Evolutionary conservation across 257 asterid species (phyloP).

Genomic region (Nicotiana knightiana): DNA sequence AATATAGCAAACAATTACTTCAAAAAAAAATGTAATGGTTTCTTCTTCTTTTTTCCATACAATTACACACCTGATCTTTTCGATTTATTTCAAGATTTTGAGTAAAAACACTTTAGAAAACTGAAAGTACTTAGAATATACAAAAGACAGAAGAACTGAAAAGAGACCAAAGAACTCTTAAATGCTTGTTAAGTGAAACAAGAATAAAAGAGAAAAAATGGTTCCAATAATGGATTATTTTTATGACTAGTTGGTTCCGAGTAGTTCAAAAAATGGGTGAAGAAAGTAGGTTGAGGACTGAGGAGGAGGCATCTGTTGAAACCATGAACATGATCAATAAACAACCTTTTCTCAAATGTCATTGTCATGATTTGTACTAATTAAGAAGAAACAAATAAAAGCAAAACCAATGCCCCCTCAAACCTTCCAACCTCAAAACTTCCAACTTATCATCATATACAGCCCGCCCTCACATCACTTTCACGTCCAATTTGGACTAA

Average conservation of each 20-base stretch:
- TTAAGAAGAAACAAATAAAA: neutral
- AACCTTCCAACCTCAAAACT: neutral
- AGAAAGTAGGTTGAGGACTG: neutral
- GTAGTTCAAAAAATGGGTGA: neutral
- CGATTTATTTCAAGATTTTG: too few relatives aligned
- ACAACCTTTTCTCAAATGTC: neutral
- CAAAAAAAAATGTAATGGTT: too few relatives aligned
- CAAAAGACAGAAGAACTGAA: too few relatives aligned
- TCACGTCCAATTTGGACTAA: neutral
- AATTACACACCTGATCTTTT: too few relatives aligned
- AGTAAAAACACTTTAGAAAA: too few relatives aligned
- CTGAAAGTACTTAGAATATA: too few relatives aligned
- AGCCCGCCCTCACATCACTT: neutral
- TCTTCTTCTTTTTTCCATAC: too few relatives aligned
- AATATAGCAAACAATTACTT: too few relatives aligned
- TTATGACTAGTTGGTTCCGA: neutral
- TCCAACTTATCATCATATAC: neutral
- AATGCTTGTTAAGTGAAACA: neutral
- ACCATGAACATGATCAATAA: neutral
- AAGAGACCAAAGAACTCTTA: too few relatives aligned
- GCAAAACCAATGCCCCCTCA: neutral
- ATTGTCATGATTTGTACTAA: neutral
- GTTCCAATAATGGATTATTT: neutral
- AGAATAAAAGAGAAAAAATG: neutral
- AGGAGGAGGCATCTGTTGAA: neutral